Base-by-base conservation (phyloP, 2,329 filamentous ascomycete genomes). In the Aspergillus clavatus region DNA sequence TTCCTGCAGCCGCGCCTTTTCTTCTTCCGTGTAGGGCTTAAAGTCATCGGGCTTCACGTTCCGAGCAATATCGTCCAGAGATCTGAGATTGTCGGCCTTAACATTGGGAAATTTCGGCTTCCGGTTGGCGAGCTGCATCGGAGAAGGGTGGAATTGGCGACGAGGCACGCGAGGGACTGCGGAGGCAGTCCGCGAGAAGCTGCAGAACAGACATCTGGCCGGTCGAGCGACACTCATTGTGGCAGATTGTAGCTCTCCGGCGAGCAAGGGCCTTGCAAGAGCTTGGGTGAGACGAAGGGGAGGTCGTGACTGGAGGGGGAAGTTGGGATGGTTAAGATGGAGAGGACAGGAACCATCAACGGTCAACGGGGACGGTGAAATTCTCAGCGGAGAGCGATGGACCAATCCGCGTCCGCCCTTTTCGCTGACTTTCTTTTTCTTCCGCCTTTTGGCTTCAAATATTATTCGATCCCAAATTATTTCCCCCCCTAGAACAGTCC, bases 21-120 rank as follows among this genome's bases (percentile, higher is more conserved):
- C 83, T 52, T 82, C 76, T 31, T 76, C 69, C 11, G 81, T 82
- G 71, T 89, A 93, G 11, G 79, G 73, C 51, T 81, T 76, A 52
- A 65, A 63, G 38, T 68, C 50, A 16, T 56, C 51, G 6, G 52
- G 58, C 46, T 57, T 62, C 42, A 59, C 42, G 7, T 50, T 50
- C 28, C 55, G 50, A 11, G 52, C 38, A 23, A 57, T 51, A 23
- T 56, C 47, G 5, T 60, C 46, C 3, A 58, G 38, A 5, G 42
- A 55, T 36, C 64, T 63, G 45, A 60, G 53, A 11, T 66, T 58
- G 3, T 62, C 51, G 23, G 60, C 62, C 51, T 70, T 69, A 40
- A 68, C 56, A 51, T 62, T 71, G 28, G 65, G 57, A 47, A 68
- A 61, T 45, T 66, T 68, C 14, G 71, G 63, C 57, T 67, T 68